Conservation (phyloP, 1,284 basidiomycete genomes). For the Pyrrhoderma noxium region DNA sequence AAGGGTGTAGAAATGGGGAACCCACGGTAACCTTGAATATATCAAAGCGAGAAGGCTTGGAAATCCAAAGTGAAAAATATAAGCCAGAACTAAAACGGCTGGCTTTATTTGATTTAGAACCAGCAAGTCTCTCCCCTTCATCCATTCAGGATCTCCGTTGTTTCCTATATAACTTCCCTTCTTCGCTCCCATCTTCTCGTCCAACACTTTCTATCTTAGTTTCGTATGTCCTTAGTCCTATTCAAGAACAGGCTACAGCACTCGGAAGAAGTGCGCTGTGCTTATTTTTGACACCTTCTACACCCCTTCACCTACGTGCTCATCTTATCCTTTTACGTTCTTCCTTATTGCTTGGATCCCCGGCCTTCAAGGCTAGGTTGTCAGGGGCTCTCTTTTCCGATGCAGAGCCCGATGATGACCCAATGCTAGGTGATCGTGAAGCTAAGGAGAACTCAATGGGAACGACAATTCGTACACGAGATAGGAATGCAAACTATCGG, state of each 20-base stretch:
- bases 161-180: slow-evolving; percentile 54
- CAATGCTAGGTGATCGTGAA: slow-evolving; percentile 16
- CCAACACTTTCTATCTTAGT: slow-evolving; percentile 57
- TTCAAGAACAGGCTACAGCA: slow-evolving; percentile 46
- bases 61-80: slow-evolving; percentile 4
- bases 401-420: slow-evolving; percentile 38
- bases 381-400: slow-evolving; percentile 64
- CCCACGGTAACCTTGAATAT: neutral
- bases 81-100: slow-evolving; percentile 29
- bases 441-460: slow-evolving; percentile 13
- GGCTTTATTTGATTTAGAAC: slow-evolving; percentile 57
- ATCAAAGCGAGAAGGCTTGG: neutral
- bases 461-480: slow-evolving; percentile 8
- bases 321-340: slow-evolving; percentile 63
- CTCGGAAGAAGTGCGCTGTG: slow-evolving; percentile 56
- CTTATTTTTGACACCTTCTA: slow-evolving; percentile 48
- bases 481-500: slow-evolving; percentile 11
- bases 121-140: slow-evolving; percentile 36
- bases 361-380: slow-evolving; percentile 58
- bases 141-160: slow-evolving; percentile 29
- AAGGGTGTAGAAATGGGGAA: neutral
- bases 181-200: slow-evolving; percentile 48
- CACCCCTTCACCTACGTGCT: slow-evolving; percentile 47
- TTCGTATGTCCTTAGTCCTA: slow-evolving; percentile 48
- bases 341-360: slow-evolving; percentile 59